Evolutionary conservation across 2,329 filamentous ascomycete genomes (phyloP), one percentile per base, ranked within the genome.

Genomic region (Myriosclerotinia curreyana): DNA sequence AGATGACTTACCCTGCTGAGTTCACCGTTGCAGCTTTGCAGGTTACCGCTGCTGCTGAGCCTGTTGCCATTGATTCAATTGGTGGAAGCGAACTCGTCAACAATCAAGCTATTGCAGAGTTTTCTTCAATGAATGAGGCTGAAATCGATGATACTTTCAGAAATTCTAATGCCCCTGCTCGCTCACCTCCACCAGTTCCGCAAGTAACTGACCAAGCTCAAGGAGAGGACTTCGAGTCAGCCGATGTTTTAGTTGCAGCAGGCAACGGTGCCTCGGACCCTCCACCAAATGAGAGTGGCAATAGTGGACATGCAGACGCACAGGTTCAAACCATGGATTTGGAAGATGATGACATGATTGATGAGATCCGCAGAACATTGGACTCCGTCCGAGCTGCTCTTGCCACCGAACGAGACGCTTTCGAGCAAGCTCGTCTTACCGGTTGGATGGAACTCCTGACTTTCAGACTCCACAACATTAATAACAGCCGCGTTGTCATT

Each of bases 201-300:
- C 28, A 2, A 34, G 12, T 11, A 31, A 3, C n/a, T 17, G 40
- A n/a, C 1, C 1, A 25, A 36, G 6, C 7, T 36, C 55, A 46
- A 48, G 28, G 12, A 48, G 42, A 36, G 28, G 20, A 25, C 11
- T 14, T 25, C 12, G 3, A 17, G 6, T 14, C 46, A 6, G n/a
- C 22, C 8, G 20, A 36, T 31, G 28, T 48, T 5, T 28, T 48
- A 58, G n/a, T 48, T 12, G 15, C 42, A 17, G 54, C 55, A 36
- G 55, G n/a, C 20, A n/a, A 58, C n/a, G 42, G 28, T 17, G 42
- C 55, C 17, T 58, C 42, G 4, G 55, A 58, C 1, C 55, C 40
- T 9, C 55, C 55, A 58, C 55, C 14, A 11, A 48, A 20, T 5
- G 42, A 58, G 25, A 17, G 17, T 2, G 28, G 42, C 0, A 58